Evolutionary conservation across 495 filamentous ascomycete species (phyloP).

Genomic region (Tuber brumale): DNA sequence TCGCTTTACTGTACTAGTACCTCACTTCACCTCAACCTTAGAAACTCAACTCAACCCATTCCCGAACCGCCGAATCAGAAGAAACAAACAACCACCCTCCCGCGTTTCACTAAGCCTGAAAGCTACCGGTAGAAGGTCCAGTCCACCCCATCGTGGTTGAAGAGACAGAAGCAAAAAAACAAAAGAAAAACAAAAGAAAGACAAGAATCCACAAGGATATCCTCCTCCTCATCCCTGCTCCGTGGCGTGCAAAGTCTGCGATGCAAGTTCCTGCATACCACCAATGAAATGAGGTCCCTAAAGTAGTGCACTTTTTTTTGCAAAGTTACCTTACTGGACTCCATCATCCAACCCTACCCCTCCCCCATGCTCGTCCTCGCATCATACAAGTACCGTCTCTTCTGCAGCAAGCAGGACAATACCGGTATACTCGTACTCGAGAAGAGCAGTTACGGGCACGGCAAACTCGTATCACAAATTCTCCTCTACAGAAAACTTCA

Average conservation of each 20-base stretch:
- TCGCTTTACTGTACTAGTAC: neutral
- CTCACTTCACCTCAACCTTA: neutral
- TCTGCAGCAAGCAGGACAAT: neutral
- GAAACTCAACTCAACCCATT: neutral
- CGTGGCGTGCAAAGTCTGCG: constrained; percentile 22
- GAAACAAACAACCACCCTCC: neutral
- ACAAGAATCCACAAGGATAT: neutral
- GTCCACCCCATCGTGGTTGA: neutral
- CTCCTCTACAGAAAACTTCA: neutral
- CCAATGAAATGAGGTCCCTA: neutral
- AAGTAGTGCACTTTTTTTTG: neutral
- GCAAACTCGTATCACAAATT: neutral
- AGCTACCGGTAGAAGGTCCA: neutral
- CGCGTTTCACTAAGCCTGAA: neutral
- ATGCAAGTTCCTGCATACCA: constrained; percentile 37
- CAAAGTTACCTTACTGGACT: too few species aligned
- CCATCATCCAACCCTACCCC: neutral
- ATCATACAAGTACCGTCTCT: neutral
- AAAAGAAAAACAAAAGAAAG: neutral
- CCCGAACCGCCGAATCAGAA: neutral
- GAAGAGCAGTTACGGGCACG: neutral
- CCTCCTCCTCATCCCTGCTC: constrained; percentile 2
- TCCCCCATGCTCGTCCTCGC: neutral
- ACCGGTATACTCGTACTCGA: neutral
- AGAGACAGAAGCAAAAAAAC: neutral